Evolutionary conservation across 345 rosid genomes (phyloP), one percentile per base, ranked within the genome.

Genomic region (Eucalyptus marginata): DNA sequence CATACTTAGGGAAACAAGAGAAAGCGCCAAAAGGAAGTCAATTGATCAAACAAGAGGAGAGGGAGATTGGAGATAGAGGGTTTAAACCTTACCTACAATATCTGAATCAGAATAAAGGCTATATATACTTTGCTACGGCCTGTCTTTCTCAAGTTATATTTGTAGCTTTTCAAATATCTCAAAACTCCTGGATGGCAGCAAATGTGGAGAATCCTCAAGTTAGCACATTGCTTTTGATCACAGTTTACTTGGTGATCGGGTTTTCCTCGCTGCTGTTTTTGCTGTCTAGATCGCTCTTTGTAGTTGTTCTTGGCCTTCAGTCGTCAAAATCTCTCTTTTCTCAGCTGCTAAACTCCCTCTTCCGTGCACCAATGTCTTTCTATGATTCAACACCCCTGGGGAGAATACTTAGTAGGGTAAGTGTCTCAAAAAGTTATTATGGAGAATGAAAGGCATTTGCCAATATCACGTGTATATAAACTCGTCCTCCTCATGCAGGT

Each of bases 341-440:
- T 15, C 94, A 93, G 92, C 93, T 97, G 52, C 88, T 96, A 15
- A 92, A 95, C 87, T 95, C 99, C 71, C 96, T 97, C 44, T 95
- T 95, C 88, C 93, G 95, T 22, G 97, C 98, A 6, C 97, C 99
- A 31, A 97, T 97, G 97, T 94, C 97, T 5, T 97, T 97, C 92
- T 97, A 94, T 51, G 99, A 97, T 94, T 97, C 99, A 88, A 97
- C 98, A 3, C 98, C 99, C 88, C 91, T 96, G 44, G 99, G 99
- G 80, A 90, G 99, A 90, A 96, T 97, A 88, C 97, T 97, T 40
- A 93, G 96, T 86, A 95, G 98, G 92, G 98, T 96, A 91, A 51
- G 92, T 88, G 68, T 89, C 90, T 31, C 18, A 12, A 36, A 25
- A 18, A 62, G 88, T 79, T 10, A 52, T 33, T 71, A 22, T 36